Evolutionary conservation across 2,329 filamentous ascomycete genomes (phyloP), one percentile per base, ranked within the genome.

Genomic region (Pleomassaria siparia): DNA sequence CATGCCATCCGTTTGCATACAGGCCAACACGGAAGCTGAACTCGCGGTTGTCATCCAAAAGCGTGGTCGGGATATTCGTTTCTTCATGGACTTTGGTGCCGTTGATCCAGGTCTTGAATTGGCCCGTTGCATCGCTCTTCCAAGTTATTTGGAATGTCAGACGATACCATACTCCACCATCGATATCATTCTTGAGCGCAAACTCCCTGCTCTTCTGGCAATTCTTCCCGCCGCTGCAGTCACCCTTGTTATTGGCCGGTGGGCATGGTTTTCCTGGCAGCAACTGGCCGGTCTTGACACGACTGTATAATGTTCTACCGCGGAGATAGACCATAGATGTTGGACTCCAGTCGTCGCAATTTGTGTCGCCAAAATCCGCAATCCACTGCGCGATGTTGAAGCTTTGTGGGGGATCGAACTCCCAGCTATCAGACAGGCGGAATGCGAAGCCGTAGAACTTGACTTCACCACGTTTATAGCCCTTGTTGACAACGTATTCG

Each of bases 311-410:
- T 63, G 74, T 67, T 57, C 74, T 58, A 7, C 74, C 74, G 24
- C 64, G 57, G 44, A 79, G 53, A 72, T 73, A 79, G 32, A 80
- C 50, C 77, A 80, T 77, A 44, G 68, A 73, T 13, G 69, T 70
- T 0, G 76, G 77, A 75, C 79, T 78, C 55, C 65, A 79, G 45
- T 73, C 70, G 49, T 80, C 68, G 54, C 76, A 77, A 39, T 66
- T 66, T n/a, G 72, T 70, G 18, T 49, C 43, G 1, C 63, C 60
- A 50, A 78, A 78, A 52, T 79, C 70, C 46, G 76, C 75, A 54
- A 80, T 80, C 66, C 79, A 80, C 62, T 80, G 77, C 0, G 72
- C 75, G 36, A 79, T 59, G 63, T 79, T 77, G 64, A 74, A 80
- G 41, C 60, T 64, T 59, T 78, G 74, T 1, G 63, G 59, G 12